phyloP scores from a whole-genome alignment of 1,284 basidiomycete genomes.

The Hemileia vastatrix region DNA sequence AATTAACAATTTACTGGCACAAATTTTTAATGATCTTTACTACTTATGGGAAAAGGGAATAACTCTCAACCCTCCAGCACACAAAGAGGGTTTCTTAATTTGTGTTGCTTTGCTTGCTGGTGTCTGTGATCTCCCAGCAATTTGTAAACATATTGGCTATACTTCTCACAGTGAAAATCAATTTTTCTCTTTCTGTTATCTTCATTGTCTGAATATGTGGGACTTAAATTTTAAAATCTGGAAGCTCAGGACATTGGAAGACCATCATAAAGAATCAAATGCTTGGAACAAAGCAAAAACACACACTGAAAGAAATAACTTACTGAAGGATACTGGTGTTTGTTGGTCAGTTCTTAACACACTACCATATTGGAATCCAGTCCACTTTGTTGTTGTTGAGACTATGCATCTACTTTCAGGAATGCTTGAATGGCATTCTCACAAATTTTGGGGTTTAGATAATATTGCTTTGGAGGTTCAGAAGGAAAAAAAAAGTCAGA shows the following conservation, averaged over 20 bases:
- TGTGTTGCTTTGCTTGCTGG: conserved; percentile 6
- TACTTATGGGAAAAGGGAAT: conserved; percentile 4
- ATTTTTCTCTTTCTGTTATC: conserved; percentile 18
- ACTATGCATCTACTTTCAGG: conserved; percentile 8
- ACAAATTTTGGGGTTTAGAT: conserved; percentile 4
- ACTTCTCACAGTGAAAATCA: conserved; percentile 11
- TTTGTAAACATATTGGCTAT: conserved; percentile 12
- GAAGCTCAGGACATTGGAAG: neutral
- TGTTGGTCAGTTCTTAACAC: no score
- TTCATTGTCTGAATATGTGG: neutral
- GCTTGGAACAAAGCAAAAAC: no score
- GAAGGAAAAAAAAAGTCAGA: conserved; percentile 6
- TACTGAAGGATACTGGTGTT: no score
- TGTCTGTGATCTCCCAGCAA: conserved; percentile 13
- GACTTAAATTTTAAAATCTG: conserved; percentile 1
- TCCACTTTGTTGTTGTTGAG: no score
- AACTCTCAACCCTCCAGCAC: neutral
- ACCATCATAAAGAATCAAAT: conserved; percentile 6
- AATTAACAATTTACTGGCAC: conserved; percentile 10
- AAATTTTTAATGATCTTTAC: conserved; percentile 3
- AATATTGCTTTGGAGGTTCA: neutral
- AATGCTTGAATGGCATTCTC: conserved; percentile 10
- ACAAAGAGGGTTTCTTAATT: neutral
- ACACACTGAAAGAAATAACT: no score
- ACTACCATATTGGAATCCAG: no score